Percentiles rank a stretch among this genome's conserved stretches.
Conservation (phyloP, 225 moss, liverwort and hornwort species). For the Sphagnum contortum region DNA sequence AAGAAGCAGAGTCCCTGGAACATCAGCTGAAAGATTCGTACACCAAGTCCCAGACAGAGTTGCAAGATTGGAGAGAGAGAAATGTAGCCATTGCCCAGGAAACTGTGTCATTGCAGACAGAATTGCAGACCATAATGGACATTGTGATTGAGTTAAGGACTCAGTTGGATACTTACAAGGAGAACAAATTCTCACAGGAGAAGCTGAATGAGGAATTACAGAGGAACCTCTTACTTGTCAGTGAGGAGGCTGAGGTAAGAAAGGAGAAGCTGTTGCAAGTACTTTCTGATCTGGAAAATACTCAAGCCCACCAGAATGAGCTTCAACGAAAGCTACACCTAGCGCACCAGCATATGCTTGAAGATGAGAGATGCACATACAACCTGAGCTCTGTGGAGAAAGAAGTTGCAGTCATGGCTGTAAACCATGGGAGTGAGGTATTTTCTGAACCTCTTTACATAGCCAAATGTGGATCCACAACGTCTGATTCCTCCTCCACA, state of each 20-base stretch:
- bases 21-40: conserved; percentile 17
- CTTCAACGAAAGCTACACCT: conserved; percentile 22
- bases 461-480: too few species aligned
- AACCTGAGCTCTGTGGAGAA: too few species aligned
- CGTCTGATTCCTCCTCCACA: too few species aligned
- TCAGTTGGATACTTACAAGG: conserved; percentile 22
- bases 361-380: not conserved
- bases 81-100: conserved; percentile 16
- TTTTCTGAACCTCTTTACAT: too few species aligned
- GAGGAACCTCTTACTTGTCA: conserved; percentile 19
- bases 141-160: conserved; percentile 9
- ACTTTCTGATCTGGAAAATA: conserved; percentile 28
- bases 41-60: conserved; percentile 19
- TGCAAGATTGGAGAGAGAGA: conserved; percentile 18
- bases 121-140: conserved; percentile 19
- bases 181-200: conserved; percentile 14
- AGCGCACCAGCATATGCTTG: conserved; percentile 21
- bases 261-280: conserved; percentile 30
- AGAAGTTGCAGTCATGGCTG: too few species aligned
- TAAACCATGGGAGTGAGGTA: too few species aligned
- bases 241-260: conserved; percentile 18
- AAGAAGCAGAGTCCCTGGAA: conserved; percentile 6
- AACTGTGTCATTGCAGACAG: conserved; percentile 10
- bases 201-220: conserved; percentile 23
- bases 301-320: conserved; percentile 21